Evolutionary conservation across 768 basidiomycete genomes (phyloP).

Genomic region (Candolleomyces eurysporus): DNA sequence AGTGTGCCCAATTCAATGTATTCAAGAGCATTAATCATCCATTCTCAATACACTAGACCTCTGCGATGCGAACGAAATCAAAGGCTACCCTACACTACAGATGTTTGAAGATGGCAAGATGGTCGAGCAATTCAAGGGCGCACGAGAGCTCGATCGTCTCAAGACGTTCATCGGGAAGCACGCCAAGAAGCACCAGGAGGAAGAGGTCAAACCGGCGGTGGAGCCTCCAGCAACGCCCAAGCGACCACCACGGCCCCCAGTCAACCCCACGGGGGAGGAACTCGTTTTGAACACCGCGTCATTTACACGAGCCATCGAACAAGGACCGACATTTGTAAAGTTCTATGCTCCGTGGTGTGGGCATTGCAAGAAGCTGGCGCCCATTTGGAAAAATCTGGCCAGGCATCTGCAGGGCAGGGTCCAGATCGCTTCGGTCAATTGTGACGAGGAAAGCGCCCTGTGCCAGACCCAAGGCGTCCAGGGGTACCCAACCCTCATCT

Average conservation of each 20-base stretch:
- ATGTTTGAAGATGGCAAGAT: conserved; percentile 68
- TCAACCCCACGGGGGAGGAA: conserved; percentile 39
- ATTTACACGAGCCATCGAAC: conserved; percentile 36
- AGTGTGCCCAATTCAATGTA: not conserved
- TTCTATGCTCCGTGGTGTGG: conserved; percentile 98
- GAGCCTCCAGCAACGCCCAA: conserved; percentile 7
- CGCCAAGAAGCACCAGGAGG: conserved; percentile 14
- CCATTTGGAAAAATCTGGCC: conserved; percentile 77
- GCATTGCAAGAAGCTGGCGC: conserved; percentile 94
- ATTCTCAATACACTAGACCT: conserved; percentile 52
- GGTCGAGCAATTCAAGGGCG: conserved; percentile 53
- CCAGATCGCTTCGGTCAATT: conserved; percentile 85
- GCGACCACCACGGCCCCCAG: conserved; percentile 18
- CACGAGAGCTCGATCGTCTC: conserved; percentile 54
- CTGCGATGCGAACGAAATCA: conserved; percentile 66
- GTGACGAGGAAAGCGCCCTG: conserved; percentile 67
- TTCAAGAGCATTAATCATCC: not conserved
- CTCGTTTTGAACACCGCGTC: conserved; percentile 30
- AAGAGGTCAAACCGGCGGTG: not conserved
- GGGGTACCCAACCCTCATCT: conserved; percentile 83
- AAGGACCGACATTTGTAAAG: conserved; percentile 49
- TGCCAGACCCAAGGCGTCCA: conserved; percentile 66
- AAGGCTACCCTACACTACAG: conserved; percentile 74
- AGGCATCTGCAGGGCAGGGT: conserved; percentile 64
- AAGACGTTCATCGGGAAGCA: conserved; percentile 53